Evolutionary conservation across 257 asterid species (phyloP).

Genomic region (Perilla frutescens): DNA sequence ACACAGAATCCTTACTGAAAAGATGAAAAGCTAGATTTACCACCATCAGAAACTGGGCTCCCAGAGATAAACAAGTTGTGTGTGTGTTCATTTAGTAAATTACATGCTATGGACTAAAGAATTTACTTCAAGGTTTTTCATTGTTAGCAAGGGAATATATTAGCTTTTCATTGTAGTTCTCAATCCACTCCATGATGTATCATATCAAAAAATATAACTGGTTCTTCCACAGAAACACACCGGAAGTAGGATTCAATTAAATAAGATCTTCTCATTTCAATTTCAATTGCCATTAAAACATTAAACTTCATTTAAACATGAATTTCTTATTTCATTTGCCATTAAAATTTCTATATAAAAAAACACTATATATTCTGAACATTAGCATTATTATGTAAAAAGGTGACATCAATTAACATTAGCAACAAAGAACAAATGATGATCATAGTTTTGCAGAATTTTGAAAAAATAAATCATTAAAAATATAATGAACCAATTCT

Average conservation of each 20-base stretch:
- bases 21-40: too few species aligned
- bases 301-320: background rate
- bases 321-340: background rate
- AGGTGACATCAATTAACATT: background rate
- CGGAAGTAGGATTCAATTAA: background rate
- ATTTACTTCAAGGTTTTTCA: constrained; percentile 3
- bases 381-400: background rate
- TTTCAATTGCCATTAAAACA: background rate
- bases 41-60: background rate
- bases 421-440: background rate
- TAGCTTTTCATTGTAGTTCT: background rate
- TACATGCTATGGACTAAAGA: background rate
- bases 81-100: background rate
- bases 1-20: background rate
- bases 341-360: background rate
- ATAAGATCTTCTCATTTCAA: background rate
- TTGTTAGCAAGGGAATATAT: background rate
- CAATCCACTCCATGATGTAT: too few species aligned
- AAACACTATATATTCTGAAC: background rate
- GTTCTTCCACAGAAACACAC: background rate
- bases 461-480: background rate
- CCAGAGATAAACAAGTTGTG: background rate
- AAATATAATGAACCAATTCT: background rate
- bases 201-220: background rate
- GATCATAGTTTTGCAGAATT: background rate